Evolutionary conservation across 2,329 filamentous ascomycete genomes (phyloP), one percentile per base, ranked within the genome.

Genomic region (Tolypocladium guangdongense): DNA sequence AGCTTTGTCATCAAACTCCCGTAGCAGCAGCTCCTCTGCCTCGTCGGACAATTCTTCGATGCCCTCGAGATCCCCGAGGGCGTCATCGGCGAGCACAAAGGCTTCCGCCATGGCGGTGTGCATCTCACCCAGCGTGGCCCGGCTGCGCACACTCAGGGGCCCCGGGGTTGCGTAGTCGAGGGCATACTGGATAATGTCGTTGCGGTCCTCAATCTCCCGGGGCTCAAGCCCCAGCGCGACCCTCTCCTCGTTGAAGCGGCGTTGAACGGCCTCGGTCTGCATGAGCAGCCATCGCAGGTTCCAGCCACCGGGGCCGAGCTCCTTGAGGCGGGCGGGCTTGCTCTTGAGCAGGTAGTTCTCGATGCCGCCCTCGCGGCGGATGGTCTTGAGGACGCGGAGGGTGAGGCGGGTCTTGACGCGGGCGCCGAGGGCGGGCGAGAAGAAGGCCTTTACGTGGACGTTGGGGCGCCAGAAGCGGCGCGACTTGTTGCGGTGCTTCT

Each of bases 221-320:
- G 70, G 69, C 50, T 68, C 62, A 55, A 96, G 64, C 0, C 89
- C 88, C 50, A 93, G 67, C 22, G 73, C 73, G 54, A 75, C 71
- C 56, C 90, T 76, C 73, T 96, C 78, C 50, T 72, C 67, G 43
- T 78, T 78, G 64, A 90, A 88, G 59, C 80, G 75, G 59, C 79
- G 78, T 67, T 84, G 82, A 50, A 95, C 79, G 22, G 73, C 71
- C 1, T 64, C 63, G 5, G 84, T 90, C 73, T 92, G 88, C 85
- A 96, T 90, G 56, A 99, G 76, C 57, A 88, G 81, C 88, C 90
- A 96, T 59, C 93, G 78, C 64, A 99, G 73, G 62, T 85, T 82
- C 93, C 93, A 99, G 7, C 93, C 93, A 59, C 86, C 86, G 51
- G 92, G 83, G 6, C 93, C 93, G 54, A 99, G 76, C 70, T 96